These are phyloP conservation scores for Nakazawaea ernobii DNA, from an alignment of 805 yeast genomes.

Conservation along the genomic window DNA sequence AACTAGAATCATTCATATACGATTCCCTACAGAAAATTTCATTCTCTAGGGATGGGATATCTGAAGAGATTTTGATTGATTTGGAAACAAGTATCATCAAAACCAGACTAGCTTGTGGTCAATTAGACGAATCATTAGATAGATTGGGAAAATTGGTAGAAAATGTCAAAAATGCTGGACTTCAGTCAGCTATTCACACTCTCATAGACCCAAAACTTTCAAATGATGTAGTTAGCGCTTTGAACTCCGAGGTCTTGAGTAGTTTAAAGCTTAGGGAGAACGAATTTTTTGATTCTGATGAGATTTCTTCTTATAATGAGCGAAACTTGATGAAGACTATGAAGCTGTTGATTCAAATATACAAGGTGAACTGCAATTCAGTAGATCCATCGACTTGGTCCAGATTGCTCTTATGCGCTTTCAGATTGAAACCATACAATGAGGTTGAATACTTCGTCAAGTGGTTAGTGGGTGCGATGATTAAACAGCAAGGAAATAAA, in stretches of 20 bases:
- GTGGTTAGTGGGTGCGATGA: conserved; percentile 9
- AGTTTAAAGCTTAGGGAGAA: background rate
- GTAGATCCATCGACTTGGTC: conserved; percentile 15
- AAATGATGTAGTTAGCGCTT: background rate
- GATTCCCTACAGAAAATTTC: background rate
- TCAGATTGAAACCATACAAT: conserved; percentile 12
- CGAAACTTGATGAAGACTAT: conserved; percentile 4
- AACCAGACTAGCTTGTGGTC: conserved; percentile 1
- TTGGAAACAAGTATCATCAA: conserved; percentile 4
- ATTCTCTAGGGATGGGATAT: background rate
- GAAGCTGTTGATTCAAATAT: conserved; percentile 6
- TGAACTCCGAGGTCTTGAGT: background rate
- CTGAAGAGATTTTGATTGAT: background rate
- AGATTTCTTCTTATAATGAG: background rate
- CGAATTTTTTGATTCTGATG: background rate
- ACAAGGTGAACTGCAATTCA: conserved; percentile 3
- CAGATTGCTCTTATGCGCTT: conserved; percentile 11
- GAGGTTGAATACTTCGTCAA: conserved; percentile 11
- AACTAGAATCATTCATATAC: conserved; percentile 4
- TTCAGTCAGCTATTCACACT: background rate
- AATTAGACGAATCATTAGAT: background rate
- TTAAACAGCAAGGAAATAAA: background rate
- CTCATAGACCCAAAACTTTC: background rate
- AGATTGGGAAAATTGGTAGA: background rate
- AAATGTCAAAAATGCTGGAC: background rate